A percentile compares a stretch with the other conserved stretches of the same genome.
Evolutionary conservation across 495 filamentous ascomycete genomes (phyloP).

Genomic region (Penicillium subrubescens): DNA sequence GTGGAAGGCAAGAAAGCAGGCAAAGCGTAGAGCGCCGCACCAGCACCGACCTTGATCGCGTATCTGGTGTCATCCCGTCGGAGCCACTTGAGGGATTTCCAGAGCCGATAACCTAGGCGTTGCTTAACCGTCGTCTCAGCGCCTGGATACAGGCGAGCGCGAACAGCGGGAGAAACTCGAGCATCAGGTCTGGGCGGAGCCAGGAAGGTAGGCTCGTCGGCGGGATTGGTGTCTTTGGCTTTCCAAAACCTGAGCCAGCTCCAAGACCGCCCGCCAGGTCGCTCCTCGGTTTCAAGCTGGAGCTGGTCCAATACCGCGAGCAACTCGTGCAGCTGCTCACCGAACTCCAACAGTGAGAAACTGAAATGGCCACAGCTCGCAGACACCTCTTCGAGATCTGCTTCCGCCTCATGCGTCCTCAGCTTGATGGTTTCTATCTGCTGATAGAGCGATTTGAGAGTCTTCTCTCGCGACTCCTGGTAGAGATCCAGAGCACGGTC

Average conservation of each 20-base stretch:
- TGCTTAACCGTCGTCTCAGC: constrained; percentile 29
- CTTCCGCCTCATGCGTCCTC: constrained; percentile 71
- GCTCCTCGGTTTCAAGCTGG: constrained; percentile 64
- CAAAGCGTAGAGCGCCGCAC: constrained; percentile 83
- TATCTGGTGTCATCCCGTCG: constrained; percentile 73
- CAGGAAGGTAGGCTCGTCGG: not conserved
- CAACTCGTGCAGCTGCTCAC: constrained; percentile 81
- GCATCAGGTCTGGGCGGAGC: constrained; percentile 9
- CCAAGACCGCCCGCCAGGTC: constrained; percentile 67
- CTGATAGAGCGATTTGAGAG: constrained; percentile 76
- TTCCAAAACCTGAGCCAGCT: constrained; percentile 85
- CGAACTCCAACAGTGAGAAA: constrained; percentile 84
- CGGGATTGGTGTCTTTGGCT: constrained; percentile 14
- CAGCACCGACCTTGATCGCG: constrained; percentile 88
- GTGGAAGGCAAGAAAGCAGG: constrained; percentile 80
- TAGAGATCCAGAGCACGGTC: constrained; percentile 79
- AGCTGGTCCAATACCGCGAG: constrained; percentile 84
- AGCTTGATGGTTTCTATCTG: constrained; percentile 67
- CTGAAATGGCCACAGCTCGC: constrained; percentile 95
- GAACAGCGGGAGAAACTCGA: constrained; percentile 8
- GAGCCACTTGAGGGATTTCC: constrained; percentile 59
- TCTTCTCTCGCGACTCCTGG: constrained; percentile 68
- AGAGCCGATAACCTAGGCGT: constrained; percentile 54
- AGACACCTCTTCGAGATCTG: constrained; percentile 93
- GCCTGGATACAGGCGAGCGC: constrained; percentile 3